Evolutionary conservation across 73 alveolate species (phyloP).

Genomic region (Breviolum minutum): DNA sequence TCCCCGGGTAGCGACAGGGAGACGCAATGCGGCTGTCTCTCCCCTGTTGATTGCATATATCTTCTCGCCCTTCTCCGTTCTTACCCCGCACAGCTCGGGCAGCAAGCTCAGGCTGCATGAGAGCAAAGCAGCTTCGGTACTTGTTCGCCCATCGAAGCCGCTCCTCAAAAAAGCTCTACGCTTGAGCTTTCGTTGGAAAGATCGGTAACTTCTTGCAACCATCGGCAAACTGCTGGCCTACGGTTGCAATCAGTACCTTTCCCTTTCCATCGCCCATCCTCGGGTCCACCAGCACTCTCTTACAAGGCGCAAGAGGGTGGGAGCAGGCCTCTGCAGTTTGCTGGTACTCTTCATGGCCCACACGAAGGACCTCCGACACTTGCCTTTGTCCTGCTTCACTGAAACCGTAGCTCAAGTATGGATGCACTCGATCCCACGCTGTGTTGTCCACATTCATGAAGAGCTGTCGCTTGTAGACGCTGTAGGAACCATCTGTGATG

Average conservation of each 20-base stretch:
- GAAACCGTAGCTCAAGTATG: constrained; percentile 62
- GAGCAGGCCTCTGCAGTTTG: constrained; percentile 8
- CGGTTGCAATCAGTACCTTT: neutral
- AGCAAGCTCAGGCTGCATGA: constrained; percentile 34
- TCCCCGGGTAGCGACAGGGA: too few species aligned
- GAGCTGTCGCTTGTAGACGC: constrained; percentile 34
- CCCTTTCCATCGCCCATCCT: constrained; percentile 48
- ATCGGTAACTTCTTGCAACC: constrained; percentile 16
- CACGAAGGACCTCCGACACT: constrained; percentile 22
- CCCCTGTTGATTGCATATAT: constrained; percentile 1
- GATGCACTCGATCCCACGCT: constrained; percentile 77
- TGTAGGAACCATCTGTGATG: constrained; percentile 82
- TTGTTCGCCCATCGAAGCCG: neutral
- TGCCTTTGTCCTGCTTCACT: neutral
- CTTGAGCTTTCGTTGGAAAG: neutral
- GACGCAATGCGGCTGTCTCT: too few species aligned
- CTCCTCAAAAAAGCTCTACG: neutral
- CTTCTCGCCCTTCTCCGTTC: neutral
- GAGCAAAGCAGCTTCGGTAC: constrained; percentile 25
- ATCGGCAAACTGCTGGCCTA: neutral
- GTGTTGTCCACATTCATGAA: constrained; percentile 77
- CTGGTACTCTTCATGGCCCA: neutral
- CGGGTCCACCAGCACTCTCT: constrained; percentile 20
- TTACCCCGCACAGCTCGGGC: neutral
- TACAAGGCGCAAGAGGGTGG: constrained; percentile 20